These are phyloP conservation scores for Daldinia sp. DNA, from an alignment of 2,329 filamentous ascomycete species.

Conservation along the genomic window DNA sequence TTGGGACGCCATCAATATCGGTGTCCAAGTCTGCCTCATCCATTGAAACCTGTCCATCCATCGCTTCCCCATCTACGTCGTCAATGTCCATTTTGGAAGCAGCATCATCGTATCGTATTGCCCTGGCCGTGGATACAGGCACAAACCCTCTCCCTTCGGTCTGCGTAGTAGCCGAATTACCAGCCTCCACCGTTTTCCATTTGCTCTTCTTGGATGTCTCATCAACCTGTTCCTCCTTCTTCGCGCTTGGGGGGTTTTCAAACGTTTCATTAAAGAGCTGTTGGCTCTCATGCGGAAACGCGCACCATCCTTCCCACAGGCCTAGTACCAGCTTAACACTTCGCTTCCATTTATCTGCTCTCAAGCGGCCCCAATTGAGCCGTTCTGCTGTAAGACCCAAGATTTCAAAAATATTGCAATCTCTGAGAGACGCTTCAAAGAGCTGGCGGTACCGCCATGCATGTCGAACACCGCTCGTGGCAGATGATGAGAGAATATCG, in stretches of 20 bases:
- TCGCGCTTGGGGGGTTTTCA: conserved; percentile 70
- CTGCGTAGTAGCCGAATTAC: conserved; percentile 38
- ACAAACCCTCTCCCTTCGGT: conserved; percentile 42
- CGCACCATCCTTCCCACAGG: conserved; percentile 76
- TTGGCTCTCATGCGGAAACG: conserved; percentile 78
- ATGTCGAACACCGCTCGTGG: conserved; percentile 79
- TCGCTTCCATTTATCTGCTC: conserved; percentile 85
- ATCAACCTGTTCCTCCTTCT: conserved; percentile 46
- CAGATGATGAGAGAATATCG: conserved; percentile 81
- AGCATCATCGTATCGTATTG: conserved; percentile 48
- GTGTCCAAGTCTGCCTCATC: conserved; percentile 58
- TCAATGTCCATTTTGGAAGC: conserved; percentile 48
- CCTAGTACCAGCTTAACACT: conserved; percentile 74
- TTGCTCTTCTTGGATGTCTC: conserved; percentile 51
- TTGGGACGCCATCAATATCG: conserved; percentile 57
- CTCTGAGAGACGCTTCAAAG: conserved; percentile 76
- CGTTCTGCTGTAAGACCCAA: conserved; percentile 78
- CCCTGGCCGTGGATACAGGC: conserved; percentile 36
- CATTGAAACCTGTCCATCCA: conserved; percentile 57
- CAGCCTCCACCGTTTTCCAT: conserved; percentile 62
- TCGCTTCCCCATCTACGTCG: conserved; percentile 55
- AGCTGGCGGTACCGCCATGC: conserved; percentile 87
- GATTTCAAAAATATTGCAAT: conserved; percentile 73
- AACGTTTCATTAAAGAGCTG: conserved; percentile 76
- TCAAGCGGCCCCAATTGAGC: conserved; percentile 79